phyloP scores from a whole-genome alignment of 169 alveolate species.

The Babesia sp. region DNA sequence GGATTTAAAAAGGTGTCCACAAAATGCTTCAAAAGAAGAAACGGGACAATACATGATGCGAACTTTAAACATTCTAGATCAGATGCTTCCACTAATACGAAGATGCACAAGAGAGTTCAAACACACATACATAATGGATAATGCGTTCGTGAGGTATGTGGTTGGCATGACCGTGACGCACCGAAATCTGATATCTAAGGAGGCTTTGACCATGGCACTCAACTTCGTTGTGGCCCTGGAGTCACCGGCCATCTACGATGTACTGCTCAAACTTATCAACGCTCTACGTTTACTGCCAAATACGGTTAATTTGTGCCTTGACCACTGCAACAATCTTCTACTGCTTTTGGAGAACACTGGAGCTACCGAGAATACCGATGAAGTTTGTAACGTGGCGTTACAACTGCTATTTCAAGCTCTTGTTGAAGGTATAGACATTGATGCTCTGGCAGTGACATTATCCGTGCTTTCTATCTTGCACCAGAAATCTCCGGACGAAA shows the following conservation, averaged over 20 bases:
- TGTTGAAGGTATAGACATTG: slow-evolving; percentile 9
- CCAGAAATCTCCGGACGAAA: slow-evolving; percentile 4
- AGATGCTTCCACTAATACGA: slow-evolving; percentile 14
- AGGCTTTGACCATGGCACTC: slow-evolving; percentile 12
- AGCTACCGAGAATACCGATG: neutral
- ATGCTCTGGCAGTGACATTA: neutral
- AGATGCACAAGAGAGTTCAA: slow-evolving; percentile 12
- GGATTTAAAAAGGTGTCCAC: slow-evolving; percentile 8
- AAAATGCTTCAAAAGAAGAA: slow-evolving; percentile 16
- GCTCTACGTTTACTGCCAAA: neutral
- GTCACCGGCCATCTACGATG: neutral
- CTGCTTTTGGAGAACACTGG: slow-evolving; percentile 10
- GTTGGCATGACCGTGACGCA: neutral
- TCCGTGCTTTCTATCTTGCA: slow-evolving; percentile 12
- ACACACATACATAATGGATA: slow-evolving; percentile 10
- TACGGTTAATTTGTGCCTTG: slow-evolving; percentile 2
- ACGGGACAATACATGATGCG: neutral
- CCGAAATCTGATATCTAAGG: slow-evolving; percentile 5
- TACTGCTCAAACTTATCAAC: neutral
- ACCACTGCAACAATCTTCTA: slow-evolving; percentile 18
- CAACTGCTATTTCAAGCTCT: neutral
- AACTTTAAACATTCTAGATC: neutral
- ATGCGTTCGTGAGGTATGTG: slow-evolving; percentile 13
- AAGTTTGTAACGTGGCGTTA: neutral
- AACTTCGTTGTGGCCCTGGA: slow-evolving; percentile 4